Evolutionary conservation across 2,329 filamentous ascomycete species (phyloP).

Genomic region (Neofusicoccum kwambonambiense): DNA sequence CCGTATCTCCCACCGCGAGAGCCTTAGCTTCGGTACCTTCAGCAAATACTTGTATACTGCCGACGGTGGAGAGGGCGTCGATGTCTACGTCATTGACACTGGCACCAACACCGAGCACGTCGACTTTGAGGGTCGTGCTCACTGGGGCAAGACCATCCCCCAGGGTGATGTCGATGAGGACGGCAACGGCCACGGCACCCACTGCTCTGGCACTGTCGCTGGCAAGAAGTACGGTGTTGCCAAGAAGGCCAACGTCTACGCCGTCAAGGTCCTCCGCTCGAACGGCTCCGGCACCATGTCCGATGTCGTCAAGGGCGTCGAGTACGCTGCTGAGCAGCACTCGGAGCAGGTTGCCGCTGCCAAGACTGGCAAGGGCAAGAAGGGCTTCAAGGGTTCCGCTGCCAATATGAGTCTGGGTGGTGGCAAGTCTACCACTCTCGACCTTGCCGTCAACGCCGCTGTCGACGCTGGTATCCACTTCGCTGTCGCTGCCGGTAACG

Average conservation of each 20-base stretch:
- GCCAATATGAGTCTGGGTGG: conserved; percentile 99
- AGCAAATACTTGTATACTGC: conserved; percentile 96
- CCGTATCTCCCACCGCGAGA: conserved; percentile 91
- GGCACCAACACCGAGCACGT: conserved; percentile 92
- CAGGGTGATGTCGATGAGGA: conserved; percentile 79
- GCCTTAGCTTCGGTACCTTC: conserved; percentile 84
- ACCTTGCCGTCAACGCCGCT: conserved; percentile 89
- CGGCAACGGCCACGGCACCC: conserved; percentile 97
- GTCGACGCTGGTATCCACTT: conserved; percentile 93
- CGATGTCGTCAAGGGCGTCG: conserved; percentile 96
- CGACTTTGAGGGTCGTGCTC: conserved; percentile 93
- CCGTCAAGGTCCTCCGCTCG: conserved; percentile 96
- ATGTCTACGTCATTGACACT: conserved; percentile 98
- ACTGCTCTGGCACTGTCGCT: conserved; percentile 97
- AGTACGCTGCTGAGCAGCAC: conserved; percentile 85
- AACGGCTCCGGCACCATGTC: conserved; percentile 99
- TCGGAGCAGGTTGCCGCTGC: conserved; percentile 70
- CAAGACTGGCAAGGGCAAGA: conserved; percentile 81
- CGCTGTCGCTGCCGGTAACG: conserved; percentile 95
- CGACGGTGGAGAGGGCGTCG: conserved; percentile 93
- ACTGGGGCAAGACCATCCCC: conserved; percentile 97
- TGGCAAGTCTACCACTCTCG: conserved; percentile 90
- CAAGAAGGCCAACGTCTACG: conserved; percentile 96
- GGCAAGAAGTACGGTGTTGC: conserved; percentile 99
- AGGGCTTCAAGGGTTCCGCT: conserved; percentile 98